Evolutionary conservation across 2,329 filamentous ascomycete species (phyloP), one percentile per base, ranked within the genome.

Genomic region (Chaetomium strumarium): DNA sequence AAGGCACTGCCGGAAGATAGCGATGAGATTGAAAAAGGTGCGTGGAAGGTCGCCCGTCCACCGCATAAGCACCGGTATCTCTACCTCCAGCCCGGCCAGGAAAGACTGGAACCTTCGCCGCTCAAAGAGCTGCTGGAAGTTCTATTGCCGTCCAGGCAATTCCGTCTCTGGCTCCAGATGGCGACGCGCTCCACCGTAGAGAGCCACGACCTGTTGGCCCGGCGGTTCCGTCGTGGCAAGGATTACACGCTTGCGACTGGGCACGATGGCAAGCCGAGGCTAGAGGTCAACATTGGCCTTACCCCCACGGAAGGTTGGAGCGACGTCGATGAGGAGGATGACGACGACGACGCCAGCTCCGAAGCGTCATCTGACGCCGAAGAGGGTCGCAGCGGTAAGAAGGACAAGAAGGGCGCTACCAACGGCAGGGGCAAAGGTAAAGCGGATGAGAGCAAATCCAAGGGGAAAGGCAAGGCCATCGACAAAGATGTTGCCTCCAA

Each of bases 61-160:
- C 93, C 93, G 0, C 91, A 99, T 72, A 99, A 99, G 73, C 90
- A 96, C 66, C 88, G 91, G 13, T 99, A 86, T 68, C 75, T 96
- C 2, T 99, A 93, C 70, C 79, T 88, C 55, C 83, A 90, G 60
- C 73, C 71, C 59, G 75, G 64, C 46, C 69, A 70, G 49, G 57
- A 69, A 44, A 61, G 71, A 46, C 59, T 64, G 0, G 70, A 76
- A 41, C 68, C 73, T 46, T 80, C 79, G 13, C 79, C 88, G 0
- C 77, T 95, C 54, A 81, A 85, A 50, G 88, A 95, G 67, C 76
- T 99, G 9, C 70, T 96, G 11, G 83, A 95, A 58, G 80, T 86
- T 12, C 79, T 97, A 51, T 77, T 99, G 16, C 91, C 93, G 0
- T 95, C 90, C 55, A 77, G 79, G 19, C 83, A 90, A 38, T 99